Conservation (phyloP, 108 stramenopile genomes). For the Pseudonitzschia multistriata region DNA sequence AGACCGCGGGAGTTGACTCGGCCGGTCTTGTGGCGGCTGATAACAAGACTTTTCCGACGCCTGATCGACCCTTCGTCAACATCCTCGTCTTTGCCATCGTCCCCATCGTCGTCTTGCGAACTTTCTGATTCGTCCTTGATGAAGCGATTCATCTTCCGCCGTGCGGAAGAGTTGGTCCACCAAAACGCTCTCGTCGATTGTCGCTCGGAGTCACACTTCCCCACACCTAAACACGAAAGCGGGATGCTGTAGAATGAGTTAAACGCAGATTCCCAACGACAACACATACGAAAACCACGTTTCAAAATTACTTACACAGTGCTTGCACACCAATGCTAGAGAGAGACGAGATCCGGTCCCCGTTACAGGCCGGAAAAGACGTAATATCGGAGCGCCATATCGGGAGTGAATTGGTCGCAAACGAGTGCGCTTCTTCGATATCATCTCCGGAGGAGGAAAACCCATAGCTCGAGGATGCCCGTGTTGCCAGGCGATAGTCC, state of each 20-base stretch:
- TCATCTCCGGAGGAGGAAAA: neutral
- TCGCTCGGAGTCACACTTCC: slow-evolving; percentile 75
- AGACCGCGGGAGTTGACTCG: slow-evolving; percentile 6
- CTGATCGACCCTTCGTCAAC: neutral
- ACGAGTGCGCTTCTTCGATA: slow-evolving; percentile 20
- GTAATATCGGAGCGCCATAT: slow-evolving; percentile 76
- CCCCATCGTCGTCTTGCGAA: slow-evolving; percentile 5
- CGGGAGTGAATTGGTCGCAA: slow-evolving; percentile 55
- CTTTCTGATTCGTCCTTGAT: slow-evolving; percentile 9
- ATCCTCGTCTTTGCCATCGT: neutral
- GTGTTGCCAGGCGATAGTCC: slow-evolving; percentile 13
- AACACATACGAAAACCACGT: neutral
- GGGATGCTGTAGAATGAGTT: neutral
- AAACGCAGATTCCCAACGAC: neutral
- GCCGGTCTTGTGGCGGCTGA: slow-evolving; percentile 2
- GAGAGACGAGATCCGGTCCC: slow-evolving; percentile 32
- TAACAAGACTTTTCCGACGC: slow-evolving; percentile 8
- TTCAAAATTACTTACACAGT: slow-evolving; percentile 30
- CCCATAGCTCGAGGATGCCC: neutral
- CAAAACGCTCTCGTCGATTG: slow-evolving; percentile 78
- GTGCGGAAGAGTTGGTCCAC: slow-evolving; percentile 80
- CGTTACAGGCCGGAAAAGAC: slow-evolving; percentile 32
- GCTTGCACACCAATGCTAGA: slow-evolving; percentile 69
- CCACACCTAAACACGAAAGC: slow-evolving; percentile 33
- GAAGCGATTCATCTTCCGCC: slow-evolving; percentile 38